phyloP scores from a whole-genome alignment of 2,329 filamentous ascomycete species.

The Trichocomaceae sp. region DNA sequence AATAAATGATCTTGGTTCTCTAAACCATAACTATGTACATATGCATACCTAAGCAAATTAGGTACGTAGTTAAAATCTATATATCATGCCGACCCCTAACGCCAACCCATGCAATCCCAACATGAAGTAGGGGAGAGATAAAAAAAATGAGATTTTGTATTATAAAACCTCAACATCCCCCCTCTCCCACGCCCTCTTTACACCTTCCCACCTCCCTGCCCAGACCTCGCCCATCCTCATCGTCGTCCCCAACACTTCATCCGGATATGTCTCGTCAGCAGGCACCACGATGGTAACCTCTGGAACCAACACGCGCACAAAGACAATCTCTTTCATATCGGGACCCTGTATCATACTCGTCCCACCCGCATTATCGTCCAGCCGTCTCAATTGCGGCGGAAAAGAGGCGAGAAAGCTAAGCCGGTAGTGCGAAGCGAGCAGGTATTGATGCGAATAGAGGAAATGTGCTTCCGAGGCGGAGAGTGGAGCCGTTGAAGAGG shows the following conservation, averaged over 20 bases:
- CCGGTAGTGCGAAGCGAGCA: constrained; percentile 78
- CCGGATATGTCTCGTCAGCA: constrained; percentile 23
- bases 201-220: constrained; percentile 68
- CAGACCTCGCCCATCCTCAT: constrained; percentile 57
- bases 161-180: constrained; percentile 41
- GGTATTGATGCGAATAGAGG: constrained; percentile 72
- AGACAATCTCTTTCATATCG: constrained; percentile 76
- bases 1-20: too few relatives aligned
- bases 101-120: neutral
- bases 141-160: neutral
- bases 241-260: constrained; percentile 28
- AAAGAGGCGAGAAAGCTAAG: constrained; percentile 79
- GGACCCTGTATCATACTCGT: constrained; percentile 89
- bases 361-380: constrained; percentile 86
- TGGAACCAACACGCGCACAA: constrained; percentile 55
- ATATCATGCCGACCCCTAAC: neutral
- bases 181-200: constrained; percentile 48
- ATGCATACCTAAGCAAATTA: neutral
- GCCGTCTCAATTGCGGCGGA: constrained; percentile 67
- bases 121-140: neutral
- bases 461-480: constrained; percentile 75
- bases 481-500: constrained; percentile 45
- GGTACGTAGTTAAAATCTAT: neutral
- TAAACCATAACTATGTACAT: neutral
- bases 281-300: constrained; percentile 42